These are phyloP conservation scores for Tagetes erecta DNA, from an alignment of 129 eudicot genomes.

Conservation along the genomic window DNA sequence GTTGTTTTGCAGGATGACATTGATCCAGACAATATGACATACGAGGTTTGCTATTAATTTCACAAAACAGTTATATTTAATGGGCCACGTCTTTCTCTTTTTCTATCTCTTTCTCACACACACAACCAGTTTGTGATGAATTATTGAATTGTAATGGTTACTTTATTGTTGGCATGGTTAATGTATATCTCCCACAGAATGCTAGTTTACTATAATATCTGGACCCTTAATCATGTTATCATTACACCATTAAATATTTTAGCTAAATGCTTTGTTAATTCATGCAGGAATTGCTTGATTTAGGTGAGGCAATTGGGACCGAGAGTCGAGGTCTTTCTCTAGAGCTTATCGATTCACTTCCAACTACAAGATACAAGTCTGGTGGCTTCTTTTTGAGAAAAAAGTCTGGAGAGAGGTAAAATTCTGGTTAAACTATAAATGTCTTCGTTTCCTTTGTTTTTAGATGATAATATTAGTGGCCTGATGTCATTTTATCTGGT, in stretches of 20 bases:
- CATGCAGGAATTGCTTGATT: constrained; percentile 78
- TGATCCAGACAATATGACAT: constrained; percentile 90
- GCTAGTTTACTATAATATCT: too few relatives aligned
- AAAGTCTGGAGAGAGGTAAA: constrained; percentile 64
- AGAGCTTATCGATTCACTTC: constrained; percentile 73
- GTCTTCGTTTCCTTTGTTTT: background rate
- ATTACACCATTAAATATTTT: too few relatives aligned
- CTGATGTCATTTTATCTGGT: background rate
- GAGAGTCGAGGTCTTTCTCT: constrained; percentile 84
- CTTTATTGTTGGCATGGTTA: background rate
- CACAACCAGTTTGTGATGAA: background rate
- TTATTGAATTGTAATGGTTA: background rate
- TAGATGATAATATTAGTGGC: background rate
- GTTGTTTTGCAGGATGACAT: constrained; percentile 69
- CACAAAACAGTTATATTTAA: background rate
- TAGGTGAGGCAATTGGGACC: constrained; percentile 87
- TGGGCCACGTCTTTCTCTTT: background rate
- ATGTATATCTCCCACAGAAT: background rate
- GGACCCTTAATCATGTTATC: too few relatives aligned
- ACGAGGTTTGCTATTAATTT: constrained; percentile 57
- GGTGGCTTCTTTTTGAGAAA: constrained; percentile 73
- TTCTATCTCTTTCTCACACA: background rate
- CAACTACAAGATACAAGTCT: constrained; percentile 68
- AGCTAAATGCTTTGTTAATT: background rate
- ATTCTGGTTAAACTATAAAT: background rate